A percentile compares a stretch with the other conserved stretches of the same genome.
These are phyloP conservation scores for Xerocomellus amylosporus DNA, from an alignment of 768 basidiomycete species.

Conservation along the genomic window DNA sequence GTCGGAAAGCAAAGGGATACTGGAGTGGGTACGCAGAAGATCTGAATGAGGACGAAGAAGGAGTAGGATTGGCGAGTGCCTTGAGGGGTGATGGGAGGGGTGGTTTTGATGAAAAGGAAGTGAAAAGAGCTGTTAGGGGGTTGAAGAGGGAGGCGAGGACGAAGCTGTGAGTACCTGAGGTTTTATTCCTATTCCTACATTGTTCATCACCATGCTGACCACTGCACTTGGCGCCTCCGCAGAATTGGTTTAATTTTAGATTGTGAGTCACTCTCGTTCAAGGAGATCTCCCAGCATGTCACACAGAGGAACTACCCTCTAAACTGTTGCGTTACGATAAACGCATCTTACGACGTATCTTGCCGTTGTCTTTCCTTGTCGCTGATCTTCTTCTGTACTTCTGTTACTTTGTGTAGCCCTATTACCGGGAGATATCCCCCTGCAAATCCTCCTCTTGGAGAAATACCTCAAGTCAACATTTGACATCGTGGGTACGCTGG, in stretches of 20 bases:
- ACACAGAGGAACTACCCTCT: slow-evolving; percentile 7
- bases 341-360: neutral
- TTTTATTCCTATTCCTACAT: neutral
- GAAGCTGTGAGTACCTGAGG: slow-evolving; percentile 56
- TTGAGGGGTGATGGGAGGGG: slow-evolving; percentile 48
- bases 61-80: slow-evolving; percentile 43
- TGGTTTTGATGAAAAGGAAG: slow-evolving; percentile 68
- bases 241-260: slow-evolving; percentile 32
- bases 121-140: slow-evolving; percentile 59
- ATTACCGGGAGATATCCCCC: slow-evolving; percentile 79
- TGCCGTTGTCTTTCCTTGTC: neutral
- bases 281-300: neutral
- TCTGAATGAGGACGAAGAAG: slow-evolving; percentile 45
- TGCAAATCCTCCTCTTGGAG: slow-evolving; percentile 81
- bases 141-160: slow-evolving; percentile 66
- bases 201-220: slow-evolving; percentile 7
- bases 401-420: slow-evolving; percentile 45
- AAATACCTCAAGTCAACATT: slow-evolving; percentile 82
- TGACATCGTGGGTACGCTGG: slow-evolving; percentile 73
- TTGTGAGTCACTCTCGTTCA: slow-evolving; percentile 16
- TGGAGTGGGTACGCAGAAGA: slow-evolving; percentile 64
- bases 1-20: slow-evolving; percentile 59
- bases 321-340: neutral
- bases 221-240: neutral
- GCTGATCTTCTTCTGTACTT: slow-evolving; percentile 8